These are phyloP conservation scores for Phragmites australis DNA, from an alignment of 176 grass and related monocot species.

Conservation along the genomic window DNA sequence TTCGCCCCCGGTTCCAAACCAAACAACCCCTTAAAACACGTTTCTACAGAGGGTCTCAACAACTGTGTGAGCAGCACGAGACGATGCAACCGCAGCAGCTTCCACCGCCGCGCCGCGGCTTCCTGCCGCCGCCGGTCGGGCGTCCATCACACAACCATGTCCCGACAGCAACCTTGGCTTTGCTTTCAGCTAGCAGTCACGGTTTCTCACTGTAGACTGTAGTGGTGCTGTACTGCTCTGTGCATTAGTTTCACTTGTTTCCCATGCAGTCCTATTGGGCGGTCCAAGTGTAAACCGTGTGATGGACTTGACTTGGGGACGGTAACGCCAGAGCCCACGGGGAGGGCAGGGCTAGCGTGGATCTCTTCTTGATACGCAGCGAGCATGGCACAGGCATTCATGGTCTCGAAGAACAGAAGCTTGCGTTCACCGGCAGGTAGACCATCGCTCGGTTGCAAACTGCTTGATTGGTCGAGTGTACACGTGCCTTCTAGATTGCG, in stretches of 20 bases:
- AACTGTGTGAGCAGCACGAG: no score
- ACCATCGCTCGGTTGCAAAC: neutral
- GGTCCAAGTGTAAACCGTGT: neutral
- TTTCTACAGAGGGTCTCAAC: no score
- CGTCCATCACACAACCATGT: no score
- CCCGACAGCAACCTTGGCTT: no score
- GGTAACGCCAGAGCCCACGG: neutral
- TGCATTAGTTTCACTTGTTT: neutral
- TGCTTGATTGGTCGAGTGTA: neutral
- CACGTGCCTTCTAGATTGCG: neutral
- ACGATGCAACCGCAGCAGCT: no score
- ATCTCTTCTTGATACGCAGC: neutral
- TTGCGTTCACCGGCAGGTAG: neutral
- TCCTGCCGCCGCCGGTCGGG: neutral
- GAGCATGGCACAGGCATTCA: neutral
- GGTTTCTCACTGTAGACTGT: neutral
- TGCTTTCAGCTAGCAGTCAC: no score
- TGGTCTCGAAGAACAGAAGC: conserved; percentile 5
- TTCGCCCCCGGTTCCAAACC: no score
- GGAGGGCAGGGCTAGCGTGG: neutral
- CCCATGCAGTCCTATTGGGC: neutral
- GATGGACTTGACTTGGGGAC: neutral
- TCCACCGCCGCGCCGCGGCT: no score
- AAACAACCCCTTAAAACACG: no score
- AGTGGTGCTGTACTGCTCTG: no score